Conservation (phyloP, 768 basidiomycete genomes). For the Rhodotorula diobovata region DNA sequence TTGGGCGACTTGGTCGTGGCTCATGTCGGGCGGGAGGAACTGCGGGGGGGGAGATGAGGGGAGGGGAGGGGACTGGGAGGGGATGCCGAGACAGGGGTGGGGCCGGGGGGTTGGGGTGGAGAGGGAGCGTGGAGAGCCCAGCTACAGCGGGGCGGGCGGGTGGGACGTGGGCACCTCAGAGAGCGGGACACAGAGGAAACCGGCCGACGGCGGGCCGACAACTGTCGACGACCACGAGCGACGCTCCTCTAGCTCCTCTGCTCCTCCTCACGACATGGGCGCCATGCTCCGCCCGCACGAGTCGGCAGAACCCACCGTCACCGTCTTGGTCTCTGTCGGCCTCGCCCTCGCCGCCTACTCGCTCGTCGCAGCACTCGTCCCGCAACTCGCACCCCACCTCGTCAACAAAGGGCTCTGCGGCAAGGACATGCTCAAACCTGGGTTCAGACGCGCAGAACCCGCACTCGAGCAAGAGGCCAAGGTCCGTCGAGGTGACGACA, state of each 20-base stretch:
- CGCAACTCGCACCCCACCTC: constrained; percentile 75
- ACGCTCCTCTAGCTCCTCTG: not conserved
- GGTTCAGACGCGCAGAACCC: constrained; percentile 56
- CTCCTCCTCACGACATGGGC: too few relatives aligned
- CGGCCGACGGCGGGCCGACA: too few relatives aligned
- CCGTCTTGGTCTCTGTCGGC: constrained; percentile 24
- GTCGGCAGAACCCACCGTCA: constrained; percentile 28
- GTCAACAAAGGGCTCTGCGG: constrained; percentile 77
- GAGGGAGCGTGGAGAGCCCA: too few relatives aligned
- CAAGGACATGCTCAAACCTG: constrained; percentile 74
- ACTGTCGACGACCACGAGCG: not conserved
- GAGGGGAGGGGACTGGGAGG: too few relatives aligned
- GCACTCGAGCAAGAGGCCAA: too few relatives aligned
- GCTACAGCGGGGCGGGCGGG: too few relatives aligned
- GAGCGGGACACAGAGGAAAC: too few relatives aligned
- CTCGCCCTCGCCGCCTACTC: constrained; percentile 65
- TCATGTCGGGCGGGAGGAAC: not conserved
- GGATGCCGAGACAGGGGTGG: too few relatives aligned
- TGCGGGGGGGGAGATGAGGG: not conserved
- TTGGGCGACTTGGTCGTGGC: too few relatives aligned
- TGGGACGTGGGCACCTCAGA: too few relatives aligned
- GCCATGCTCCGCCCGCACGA: not conserved
- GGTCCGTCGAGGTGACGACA: constrained; percentile 44
- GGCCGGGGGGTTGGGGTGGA: too few relatives aligned
- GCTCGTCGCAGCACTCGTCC: constrained; percentile 69